phyloP scores from a whole-genome alignment of 2,329 filamentous ascomycete genomes.

The Calonectria pseudoturangicola region DNA sequence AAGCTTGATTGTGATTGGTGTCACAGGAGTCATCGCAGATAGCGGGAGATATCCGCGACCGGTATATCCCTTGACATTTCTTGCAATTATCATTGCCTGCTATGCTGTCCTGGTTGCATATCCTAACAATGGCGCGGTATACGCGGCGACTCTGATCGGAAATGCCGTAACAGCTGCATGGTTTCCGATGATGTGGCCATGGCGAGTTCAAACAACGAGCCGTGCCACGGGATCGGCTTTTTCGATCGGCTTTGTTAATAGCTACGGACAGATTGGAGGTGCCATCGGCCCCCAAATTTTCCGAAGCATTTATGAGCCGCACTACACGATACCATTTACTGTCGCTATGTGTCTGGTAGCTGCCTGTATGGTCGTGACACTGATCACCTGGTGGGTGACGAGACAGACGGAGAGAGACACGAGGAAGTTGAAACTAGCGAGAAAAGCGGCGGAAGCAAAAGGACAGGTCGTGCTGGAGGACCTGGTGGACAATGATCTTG shows the following conservation, averaged over 20 bases:
- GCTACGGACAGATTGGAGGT: slow-evolving; percentile 43
- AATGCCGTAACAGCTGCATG: slow-evolving; percentile 64
- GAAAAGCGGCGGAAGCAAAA: slow-evolving; percentile 18
- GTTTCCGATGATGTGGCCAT: slow-evolving; percentile 68
- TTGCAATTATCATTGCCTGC: slow-evolving; percentile 65
- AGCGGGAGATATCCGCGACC: slow-evolving; percentile 65
- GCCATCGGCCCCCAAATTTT: slow-evolving; percentile 42
- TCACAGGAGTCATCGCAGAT: slow-evolving; percentile 65
- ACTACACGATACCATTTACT: slow-evolving; percentile 28
- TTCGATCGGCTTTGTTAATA: slow-evolving; percentile 41
- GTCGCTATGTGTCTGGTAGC: slow-evolving; percentile 30
- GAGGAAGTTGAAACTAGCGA: slow-evolving; percentile 14
- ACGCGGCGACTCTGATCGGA: slow-evolving; percentile 67
- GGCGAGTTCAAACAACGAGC: slow-evolving; percentile 42
- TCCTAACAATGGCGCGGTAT: slow-evolving; percentile 67
- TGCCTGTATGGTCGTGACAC: slow-evolving; percentile 22
- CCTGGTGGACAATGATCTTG: slow-evolving; percentile 1
- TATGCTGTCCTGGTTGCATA: slow-evolving; percentile 67
- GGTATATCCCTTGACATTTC: slow-evolving; percentile 64
- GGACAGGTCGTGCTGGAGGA: slow-evolving; percentile 4
- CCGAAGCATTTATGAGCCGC: slow-evolving; percentile 23
- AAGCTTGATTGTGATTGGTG: slow-evolving; percentile 64
- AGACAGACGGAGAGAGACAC: slow-evolving; percentile 27
- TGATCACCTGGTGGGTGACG: slow-evolving; percentile 31
- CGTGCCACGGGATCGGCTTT: slow-evolving; percentile 42